phyloP scores from a whole-genome alignment of 371 early-diverging fungal species.

The Syncephalastrum contaminatum region DNA sequence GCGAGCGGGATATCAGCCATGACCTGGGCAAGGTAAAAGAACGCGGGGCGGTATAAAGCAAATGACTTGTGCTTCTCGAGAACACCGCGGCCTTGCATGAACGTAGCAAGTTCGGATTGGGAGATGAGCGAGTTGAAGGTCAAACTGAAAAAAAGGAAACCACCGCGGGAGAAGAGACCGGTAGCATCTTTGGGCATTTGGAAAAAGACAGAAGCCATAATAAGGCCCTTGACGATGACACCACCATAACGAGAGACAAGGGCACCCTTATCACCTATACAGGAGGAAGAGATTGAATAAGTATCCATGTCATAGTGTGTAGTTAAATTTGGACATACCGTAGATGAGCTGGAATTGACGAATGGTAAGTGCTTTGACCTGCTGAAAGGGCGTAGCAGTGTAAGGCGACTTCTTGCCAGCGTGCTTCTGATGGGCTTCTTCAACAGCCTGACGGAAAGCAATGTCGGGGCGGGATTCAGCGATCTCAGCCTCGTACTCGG shows the following conservation, averaged over 20 bases:
- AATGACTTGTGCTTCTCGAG: constrained; percentile 68
- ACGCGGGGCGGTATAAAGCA: constrained; percentile 65
- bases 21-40: constrained; percentile 60
- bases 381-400: constrained; percentile 46
- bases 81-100: constrained; percentile 58
- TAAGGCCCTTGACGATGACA: constrained; percentile 59
- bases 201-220: constrained; percentile 68
- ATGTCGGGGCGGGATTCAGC: constrained; percentile 26
- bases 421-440: constrained; percentile 44
- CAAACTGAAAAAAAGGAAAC: constrained; percentile 57
- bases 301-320: neutral
- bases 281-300: constrained; percentile 23
- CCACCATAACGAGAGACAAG: constrained; percentile 54
- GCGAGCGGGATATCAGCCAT: constrained; percentile 43
- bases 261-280: constrained; percentile 43
- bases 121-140: constrained; percentile 60
- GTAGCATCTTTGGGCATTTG: constrained; percentile 44
- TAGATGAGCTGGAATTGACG: constrained; percentile 50
- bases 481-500: constrained; percentile 24
- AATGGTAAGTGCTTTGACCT: constrained; percentile 42
- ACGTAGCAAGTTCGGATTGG: constrained; percentile 53
- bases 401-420: constrained; percentile 43
- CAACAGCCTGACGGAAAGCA: constrained; percentile 44
- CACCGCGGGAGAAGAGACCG: constrained; percentile 72
- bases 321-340: neutral